phyloP scores from a whole-genome alignment of 78 protist genomes.

The Trichosphaerium sp. region DNA sequence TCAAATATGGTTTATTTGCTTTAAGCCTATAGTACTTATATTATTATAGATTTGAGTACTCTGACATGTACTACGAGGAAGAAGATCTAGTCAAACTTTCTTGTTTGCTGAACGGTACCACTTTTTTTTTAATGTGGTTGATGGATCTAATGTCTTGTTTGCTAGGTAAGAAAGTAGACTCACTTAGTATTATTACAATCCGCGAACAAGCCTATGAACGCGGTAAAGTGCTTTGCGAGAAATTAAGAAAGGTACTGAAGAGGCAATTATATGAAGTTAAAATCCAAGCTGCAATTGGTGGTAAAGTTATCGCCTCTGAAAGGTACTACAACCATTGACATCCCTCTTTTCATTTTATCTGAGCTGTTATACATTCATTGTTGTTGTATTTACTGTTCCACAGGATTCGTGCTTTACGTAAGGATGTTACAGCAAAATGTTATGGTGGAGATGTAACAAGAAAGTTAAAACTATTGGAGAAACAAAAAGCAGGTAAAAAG shows the following conservation, averaged over 20 bases:
- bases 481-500: conserved; percentile 88
- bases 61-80: conserved; percentile 33
- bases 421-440: conserved; percentile 80
- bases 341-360: not conserved
- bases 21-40: not conserved
- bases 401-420: conserved; percentile 62
- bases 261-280: conserved; percentile 52
- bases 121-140: too few relatives aligned
- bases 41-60: conserved; percentile 65
- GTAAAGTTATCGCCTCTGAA: conserved; percentile 58
- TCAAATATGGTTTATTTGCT: not conserved
- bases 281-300: conserved; percentile 63
- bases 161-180: conserved; percentile 52
- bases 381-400: too few relatives aligned
- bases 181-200: conserved; percentile 56
- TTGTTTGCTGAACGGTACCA: conserved; percentile 58
- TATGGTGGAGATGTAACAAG: conserved; percentile 84
- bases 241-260: conserved; percentile 23
- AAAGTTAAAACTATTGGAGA: conserved; percentile 64
- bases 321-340: too few relatives aligned
- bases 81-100: conserved; percentile 39
- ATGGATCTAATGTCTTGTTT: too few relatives aligned
- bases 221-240: conserved; percentile 8
- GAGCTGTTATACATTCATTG: not conserved
- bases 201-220: not conserved